Percentiles rank a stretch among this genome's conserved stretches.
These are phyloP conservation scores for Acanthamoeba lugdunensis DNA, from an alignment of 208 protist genomes.

Conservation along the genomic window DNA sequence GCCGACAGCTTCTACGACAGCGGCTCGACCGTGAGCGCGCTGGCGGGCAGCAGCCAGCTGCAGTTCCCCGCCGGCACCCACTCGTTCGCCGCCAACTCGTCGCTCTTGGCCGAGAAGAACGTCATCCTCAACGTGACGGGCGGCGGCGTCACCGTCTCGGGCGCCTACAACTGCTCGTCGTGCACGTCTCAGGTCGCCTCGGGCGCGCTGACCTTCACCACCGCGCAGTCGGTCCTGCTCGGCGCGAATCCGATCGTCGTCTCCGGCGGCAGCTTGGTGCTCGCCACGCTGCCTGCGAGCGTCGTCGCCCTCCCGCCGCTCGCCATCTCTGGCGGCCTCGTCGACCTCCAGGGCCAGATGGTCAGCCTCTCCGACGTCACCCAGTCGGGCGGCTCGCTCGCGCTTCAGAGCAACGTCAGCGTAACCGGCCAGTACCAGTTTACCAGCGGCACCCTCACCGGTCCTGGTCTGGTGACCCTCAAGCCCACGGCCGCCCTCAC, in stretches of 20 bases:
- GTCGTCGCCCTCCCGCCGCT: slow-evolving; percentile 8
- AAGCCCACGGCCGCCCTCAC: background rate
- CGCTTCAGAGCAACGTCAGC: slow-evolving; percentile 48
- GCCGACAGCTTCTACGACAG: slow-evolving; percentile 36
- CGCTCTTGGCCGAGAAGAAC: slow-evolving; percentile 17
- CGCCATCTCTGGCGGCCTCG: background rate
- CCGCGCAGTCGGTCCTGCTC: background rate
- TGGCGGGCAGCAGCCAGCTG: slow-evolving; percentile 7
- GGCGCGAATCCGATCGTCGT: background rate
- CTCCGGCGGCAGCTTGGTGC: slow-evolving; percentile 1
- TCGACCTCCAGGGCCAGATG: slow-evolving; percentile 68
- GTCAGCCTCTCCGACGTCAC: slow-evolving; percentile 18
- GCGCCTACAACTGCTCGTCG: slow-evolving; percentile 39
- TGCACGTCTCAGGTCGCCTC: background rate
- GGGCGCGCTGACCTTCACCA: background rate
- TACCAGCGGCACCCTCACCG: slow-evolving; percentile 22
- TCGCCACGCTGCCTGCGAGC: slow-evolving; percentile 12
- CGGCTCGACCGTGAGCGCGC: background rate
- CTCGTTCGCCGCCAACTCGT: slow-evolving; percentile 10
- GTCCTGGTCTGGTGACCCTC: slow-evolving; percentile 2
- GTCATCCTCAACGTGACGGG: background rate
- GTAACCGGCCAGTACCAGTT: slow-evolving; percentile 3
- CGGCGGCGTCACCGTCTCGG: background rate
- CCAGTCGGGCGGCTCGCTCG: slow-evolving; percentile 24
- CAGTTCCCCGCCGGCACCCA: background rate